Percentiles rank a stretch among this genome's conserved stretches.
Conservation (phyloP, 2,329 filamentous ascomycete genomes). For the Cercospora beticola region DNA sequence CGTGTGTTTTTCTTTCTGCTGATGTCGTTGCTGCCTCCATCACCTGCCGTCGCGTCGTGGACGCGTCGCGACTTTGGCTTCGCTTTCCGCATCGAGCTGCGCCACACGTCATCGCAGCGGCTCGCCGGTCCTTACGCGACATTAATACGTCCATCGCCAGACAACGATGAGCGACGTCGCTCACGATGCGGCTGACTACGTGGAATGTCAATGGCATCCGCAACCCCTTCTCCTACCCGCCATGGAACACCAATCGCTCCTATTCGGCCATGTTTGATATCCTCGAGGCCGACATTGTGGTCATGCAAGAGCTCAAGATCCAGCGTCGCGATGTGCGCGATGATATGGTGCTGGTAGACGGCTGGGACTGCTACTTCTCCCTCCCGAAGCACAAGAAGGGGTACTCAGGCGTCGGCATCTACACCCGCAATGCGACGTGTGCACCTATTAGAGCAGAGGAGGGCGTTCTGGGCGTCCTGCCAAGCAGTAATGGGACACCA, state of each 20-base stretch:
- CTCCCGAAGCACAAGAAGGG: constrained; percentile 93
- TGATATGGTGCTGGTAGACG: constrained; percentile 92
- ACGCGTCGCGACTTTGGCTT: constrained; percentile 1
- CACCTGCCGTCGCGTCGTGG: constrained; percentile 5
- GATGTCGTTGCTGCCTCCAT: neutral
- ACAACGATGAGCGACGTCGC: constrained; percentile 9
- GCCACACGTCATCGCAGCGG: neutral
- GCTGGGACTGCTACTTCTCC: constrained; percentile 97
- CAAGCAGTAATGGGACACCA: constrained; percentile 65
- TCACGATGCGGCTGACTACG: constrained; percentile 42
- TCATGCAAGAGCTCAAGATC: constrained; percentile 96
- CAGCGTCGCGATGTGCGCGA: constrained; percentile 87
- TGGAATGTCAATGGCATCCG: constrained; percentile 57
- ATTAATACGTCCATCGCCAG: neutral
- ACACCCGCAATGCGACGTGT: constrained; percentile 84
- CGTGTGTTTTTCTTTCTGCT: neutral
- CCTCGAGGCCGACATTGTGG: constrained; percentile 85
- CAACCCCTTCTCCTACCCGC: constrained; percentile 55
- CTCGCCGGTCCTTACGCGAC: neutral
- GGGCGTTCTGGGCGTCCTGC: constrained; percentile 81
- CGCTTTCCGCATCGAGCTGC: neutral
- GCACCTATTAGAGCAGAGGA: constrained; percentile 88
- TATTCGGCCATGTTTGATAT: constrained; percentile 83
- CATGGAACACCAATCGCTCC: constrained; percentile 50
- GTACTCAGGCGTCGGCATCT: constrained; percentile 93